Conservation (phyloP, 805 yeast species). For the Pichia occidentalis region DNA sequence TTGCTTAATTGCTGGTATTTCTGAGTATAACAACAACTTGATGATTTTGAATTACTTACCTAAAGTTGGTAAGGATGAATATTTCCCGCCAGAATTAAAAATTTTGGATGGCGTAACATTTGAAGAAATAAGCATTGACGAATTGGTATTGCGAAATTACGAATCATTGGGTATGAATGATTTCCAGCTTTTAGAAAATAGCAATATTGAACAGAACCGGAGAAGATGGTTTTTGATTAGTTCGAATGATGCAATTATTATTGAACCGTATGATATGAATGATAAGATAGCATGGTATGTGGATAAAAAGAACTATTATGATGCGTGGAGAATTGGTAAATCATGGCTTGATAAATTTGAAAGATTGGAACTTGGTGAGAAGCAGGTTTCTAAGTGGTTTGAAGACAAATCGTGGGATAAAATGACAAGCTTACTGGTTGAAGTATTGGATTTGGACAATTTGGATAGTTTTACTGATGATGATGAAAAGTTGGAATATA, state of each 20-base stretch:
- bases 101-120: slow-evolving; percentile 60
- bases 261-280: slow-evolving; percentile 57
- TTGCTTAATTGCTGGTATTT: slow-evolving; percentile 66
- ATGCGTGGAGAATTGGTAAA: slow-evolving; percentile 77
- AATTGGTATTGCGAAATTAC: slow-evolving; percentile 54
- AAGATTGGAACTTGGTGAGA: slow-evolving; percentile 54
- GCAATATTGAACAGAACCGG: slow-evolving; percentile 5
- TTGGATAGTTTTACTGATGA: slow-evolving; percentile 20
- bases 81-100: slow-evolving; percentile 63
- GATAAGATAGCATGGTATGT: slow-evolving; percentile 74
- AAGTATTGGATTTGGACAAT: slow-evolving; percentile 30
- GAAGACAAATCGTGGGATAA: slow-evolving; percentile 44
- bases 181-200: slow-evolving; percentile 52
- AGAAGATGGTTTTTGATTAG: slow-evolving; percentile 60
- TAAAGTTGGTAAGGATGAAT: slow-evolving; percentile 16
- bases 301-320: slow-evolving; percentile 43
- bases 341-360: slow-evolving; percentile 44
- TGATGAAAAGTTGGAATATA: slow-evolving; percentile 18
- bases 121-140: slow-evolving; percentile 73
- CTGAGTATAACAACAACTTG: slow-evolving; percentile 63
- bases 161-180: slow-evolving; percentile 71
- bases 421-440: slow-evolving; percentile 45
- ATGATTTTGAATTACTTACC: slow-evolving; percentile 51
- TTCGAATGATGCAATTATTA: slow-evolving; percentile 75
- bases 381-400: slow-evolving; percentile 42